Conservation (phyloP, 1,284 basidiomycete species). For the Kalmanozyma brasiliensis region DNA sequence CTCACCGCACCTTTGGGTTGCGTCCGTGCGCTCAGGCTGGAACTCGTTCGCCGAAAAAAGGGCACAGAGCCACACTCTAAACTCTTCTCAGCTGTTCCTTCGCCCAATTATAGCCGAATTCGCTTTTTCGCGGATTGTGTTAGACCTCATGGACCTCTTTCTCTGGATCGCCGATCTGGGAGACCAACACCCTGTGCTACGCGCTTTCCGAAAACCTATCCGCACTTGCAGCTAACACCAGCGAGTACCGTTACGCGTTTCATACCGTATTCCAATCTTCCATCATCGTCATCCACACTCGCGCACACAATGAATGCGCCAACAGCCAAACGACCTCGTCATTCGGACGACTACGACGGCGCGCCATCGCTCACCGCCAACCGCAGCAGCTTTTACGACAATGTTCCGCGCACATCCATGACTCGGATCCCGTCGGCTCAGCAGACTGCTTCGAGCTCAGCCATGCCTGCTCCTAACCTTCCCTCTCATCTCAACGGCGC, state of each 20-base stretch:
- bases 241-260: too few relatives aligned
- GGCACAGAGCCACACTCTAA: neutral
- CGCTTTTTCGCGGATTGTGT: too few relatives aligned
- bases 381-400: conserved; percentile 21
- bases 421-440: conserved; percentile 12
- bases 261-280: too few relatives aligned
- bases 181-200: conserved; percentile 8
- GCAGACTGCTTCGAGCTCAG: neutral
- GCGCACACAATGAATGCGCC: conserved; percentile 12
- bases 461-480: conserved; percentile 1
- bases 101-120: too few relatives aligned
- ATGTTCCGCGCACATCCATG: conserved; percentile 24
- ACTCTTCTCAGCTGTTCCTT: conserved; percentile 3
- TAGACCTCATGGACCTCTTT: too few relatives aligned
- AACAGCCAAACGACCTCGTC: conserved; percentile 25
- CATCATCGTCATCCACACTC: neutral
- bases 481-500: conserved; percentile 6
- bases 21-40: neutral
- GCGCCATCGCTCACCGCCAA: neutral
- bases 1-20: too few relatives aligned
- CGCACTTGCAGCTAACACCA: too few relatives aligned
- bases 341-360: conserved; percentile 19
- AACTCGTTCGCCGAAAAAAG: neutral
- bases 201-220: too few relatives aligned
- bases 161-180: neutral